A percentile compares a stretch with the other conserved stretches of the same genome.
phyloP scores from a whole-genome alignment of 2,329 filamentous ascomycete species.

The Neofusicoccum umdonicola region DNA sequence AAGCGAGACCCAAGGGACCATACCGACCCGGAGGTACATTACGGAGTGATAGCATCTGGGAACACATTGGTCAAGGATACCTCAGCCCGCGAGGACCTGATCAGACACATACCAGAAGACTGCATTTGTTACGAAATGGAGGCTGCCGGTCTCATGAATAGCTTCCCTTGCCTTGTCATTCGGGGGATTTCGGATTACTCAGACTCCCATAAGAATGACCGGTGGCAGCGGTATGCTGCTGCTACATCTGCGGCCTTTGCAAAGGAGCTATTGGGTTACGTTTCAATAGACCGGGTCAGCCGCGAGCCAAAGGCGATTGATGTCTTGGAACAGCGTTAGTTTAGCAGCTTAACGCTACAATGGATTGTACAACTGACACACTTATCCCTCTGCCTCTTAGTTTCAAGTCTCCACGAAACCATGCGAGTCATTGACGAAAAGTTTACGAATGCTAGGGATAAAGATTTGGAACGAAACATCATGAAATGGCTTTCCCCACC shows the following conservation, averaged over 20 bases:
- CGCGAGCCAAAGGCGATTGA: neutral
- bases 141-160: constrained; percentile 22
- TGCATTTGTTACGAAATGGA: constrained; percentile 23
- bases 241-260: constrained; percentile 22
- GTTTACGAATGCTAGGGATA: no score
- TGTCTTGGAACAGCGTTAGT: neutral
- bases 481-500: no score
- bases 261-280: constrained; percentile 20
- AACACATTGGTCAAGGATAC: neutral
- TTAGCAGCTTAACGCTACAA: no score
- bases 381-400: neutral
- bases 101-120: neutral
- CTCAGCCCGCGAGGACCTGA: fast-evolving
- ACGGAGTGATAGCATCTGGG: neutral
- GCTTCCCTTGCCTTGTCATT: constrained; percentile 27
- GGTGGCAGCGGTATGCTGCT: constrained; percentile 25
- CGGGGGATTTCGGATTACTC: constrained; percentile 29
- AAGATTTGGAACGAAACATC: no score
- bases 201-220: constrained; percentile 28
- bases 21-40: neutral
- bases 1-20: neutral
- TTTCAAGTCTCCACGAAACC: neutral
- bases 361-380: neutral
- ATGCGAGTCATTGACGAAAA: no score
- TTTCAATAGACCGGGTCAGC: fast-evolving